Percentiles rank a stretch among this genome's conserved stretches.
Conservation (phyloP, 2,329 filamentous ascomycete genomes). For the Lasiodiplodia hormozganensis region DNA sequence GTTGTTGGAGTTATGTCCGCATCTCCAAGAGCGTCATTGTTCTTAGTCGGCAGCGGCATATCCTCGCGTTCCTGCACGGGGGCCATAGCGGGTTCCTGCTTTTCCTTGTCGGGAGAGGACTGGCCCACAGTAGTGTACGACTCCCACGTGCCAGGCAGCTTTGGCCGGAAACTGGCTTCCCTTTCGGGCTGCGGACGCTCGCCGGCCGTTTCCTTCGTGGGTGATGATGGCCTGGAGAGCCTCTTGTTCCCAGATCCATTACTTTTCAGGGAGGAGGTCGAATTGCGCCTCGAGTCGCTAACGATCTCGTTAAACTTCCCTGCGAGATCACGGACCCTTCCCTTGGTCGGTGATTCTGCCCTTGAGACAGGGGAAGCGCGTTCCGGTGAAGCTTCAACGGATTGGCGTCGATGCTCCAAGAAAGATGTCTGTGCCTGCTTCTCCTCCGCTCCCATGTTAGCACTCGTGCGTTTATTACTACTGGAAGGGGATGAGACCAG, state of each 20-base stretch:
- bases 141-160: constrained; percentile 62
- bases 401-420: constrained; percentile 42
- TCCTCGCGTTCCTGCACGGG: constrained; percentile 25
- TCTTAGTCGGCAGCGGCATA: constrained; percentile 27
- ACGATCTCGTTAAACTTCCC: constrained; percentile 57
- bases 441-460: constrained; percentile 40
- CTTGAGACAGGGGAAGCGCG: constrained; percentile 42
- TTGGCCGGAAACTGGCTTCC: constrained; percentile 56
- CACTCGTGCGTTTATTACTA: constrained; percentile 35
- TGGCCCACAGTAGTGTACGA: constrained; percentile 54
- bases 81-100: constrained; percentile 33
- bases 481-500: constrained; percentile 41
- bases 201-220: constrained; percentile 33
- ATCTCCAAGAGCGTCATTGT: constrained; percentile 34
- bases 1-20: constrained; percentile 47
- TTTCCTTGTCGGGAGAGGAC: constrained; percentile 39
- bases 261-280: constrained; percentile 50
- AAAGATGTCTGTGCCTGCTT: constrained; percentile 45
- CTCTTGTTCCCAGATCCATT: constrained; percentile 21
- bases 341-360: constrained; percentile 56
- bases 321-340: constrained; percentile 59
- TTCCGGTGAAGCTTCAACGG: constrained; percentile 39
- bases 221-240: constrained; percentile 41
- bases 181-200: constrained; percentile 41
- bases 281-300: constrained; percentile 52